Evolutionary conservation across 441 rosid species (phyloP).

Genomic region (Populus hybrid): DNA sequence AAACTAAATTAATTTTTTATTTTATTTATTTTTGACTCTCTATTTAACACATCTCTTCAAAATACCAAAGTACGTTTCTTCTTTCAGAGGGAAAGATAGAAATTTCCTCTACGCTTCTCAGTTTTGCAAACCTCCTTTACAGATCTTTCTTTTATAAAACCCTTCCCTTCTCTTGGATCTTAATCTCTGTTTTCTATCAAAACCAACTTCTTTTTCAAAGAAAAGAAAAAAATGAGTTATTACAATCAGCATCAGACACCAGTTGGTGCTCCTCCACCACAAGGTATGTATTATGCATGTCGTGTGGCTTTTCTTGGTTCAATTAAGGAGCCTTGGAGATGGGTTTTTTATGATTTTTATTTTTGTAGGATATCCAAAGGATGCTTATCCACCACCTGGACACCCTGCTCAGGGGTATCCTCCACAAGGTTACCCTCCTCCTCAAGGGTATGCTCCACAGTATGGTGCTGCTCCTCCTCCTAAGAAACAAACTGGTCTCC

Average conservation of each 20-base stretch:
- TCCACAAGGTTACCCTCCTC: slow-evolving; percentile 43
- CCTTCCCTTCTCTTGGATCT: background rate
- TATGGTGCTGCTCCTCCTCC: slow-evolving; percentile 44
- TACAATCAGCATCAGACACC: slow-evolving; percentile 60
- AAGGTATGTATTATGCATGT: slow-evolving; percentile 35
- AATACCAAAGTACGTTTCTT: background rate
- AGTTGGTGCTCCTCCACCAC: slow-evolving; percentile 71
- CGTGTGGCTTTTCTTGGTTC: background rate
- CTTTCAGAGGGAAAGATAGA: background rate
- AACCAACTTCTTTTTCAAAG: background rate
- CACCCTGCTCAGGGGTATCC: slow-evolving; percentile 65
- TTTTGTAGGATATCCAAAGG: slow-evolving; percentile 60
- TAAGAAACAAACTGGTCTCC: slow-evolving; percentile 42
- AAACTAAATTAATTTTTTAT: too few relatives aligned
- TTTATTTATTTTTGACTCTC: too few relatives aligned
- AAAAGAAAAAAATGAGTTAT: slow-evolving; percentile 41
- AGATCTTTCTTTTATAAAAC: background rate
- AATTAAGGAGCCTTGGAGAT: background rate
- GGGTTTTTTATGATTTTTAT: background rate
- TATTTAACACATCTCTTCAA: too few relatives aligned
- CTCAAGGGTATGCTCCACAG: slow-evolving; percentile 47
- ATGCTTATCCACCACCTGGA: slow-evolving; percentile 72
- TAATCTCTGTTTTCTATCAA: too few relatives aligned
- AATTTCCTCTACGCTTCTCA: background rate
- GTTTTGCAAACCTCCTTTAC: background rate